A percentile compares a stretch with the other conserved stretches of the same genome.
phyloP scores from a whole-genome alignment of 78 protist genomes.

The Dictyostelium firmibasis region DNA sequence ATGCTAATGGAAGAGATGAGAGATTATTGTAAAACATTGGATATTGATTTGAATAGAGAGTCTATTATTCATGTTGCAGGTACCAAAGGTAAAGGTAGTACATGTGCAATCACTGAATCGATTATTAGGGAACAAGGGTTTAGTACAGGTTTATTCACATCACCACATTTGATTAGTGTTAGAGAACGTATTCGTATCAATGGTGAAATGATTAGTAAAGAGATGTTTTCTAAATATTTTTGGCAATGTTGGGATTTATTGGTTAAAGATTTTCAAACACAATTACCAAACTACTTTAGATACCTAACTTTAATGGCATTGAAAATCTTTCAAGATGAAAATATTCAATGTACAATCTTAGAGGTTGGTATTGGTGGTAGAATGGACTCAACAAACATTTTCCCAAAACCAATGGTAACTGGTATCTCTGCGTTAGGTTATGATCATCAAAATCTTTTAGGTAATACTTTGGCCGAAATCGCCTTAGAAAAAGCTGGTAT shows the following conservation, averaged over 20 bases:
- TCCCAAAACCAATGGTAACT: slow-evolving; percentile 81
- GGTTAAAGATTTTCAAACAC: background rate
- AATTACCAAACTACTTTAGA: slow-evolving; percentile 71
- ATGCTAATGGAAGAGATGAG: background rate
- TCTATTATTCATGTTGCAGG: slow-evolving; percentile 93
- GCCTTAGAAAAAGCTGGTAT: slow-evolving; percentile 93
- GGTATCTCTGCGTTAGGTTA: slow-evolving; percentile 84
- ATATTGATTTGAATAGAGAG: slow-evolving; percentile 15
- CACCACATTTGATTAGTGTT: slow-evolving; percentile 89
- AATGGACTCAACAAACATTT: slow-evolving; percentile 86
- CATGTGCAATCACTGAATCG: slow-evolving; percentile 83
- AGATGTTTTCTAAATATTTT: slow-evolving; percentile 79
- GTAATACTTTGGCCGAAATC: slow-evolving; percentile 85
- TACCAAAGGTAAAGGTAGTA: slow-evolving; percentile 93
- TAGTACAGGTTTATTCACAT: slow-evolving; percentile 89
- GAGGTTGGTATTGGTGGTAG: slow-evolving; percentile 94
- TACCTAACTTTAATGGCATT: slow-evolving; percentile 85
- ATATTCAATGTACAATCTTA: slow-evolving; percentile 84
- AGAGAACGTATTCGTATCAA: slow-evolving; percentile 90
- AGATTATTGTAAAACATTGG: background rate
- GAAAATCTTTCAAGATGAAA: slow-evolving; percentile 51
- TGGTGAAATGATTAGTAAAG: slow-evolving; percentile 81
- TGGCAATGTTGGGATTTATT: slow-evolving; percentile 76
- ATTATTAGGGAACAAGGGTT: slow-evolving; percentile 85
- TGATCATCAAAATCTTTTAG: slow-evolving; percentile 89